Evolutionary conservation across 441 rosid species (phyloP).

Genomic region (Theobroma grandiflorum): DNA sequence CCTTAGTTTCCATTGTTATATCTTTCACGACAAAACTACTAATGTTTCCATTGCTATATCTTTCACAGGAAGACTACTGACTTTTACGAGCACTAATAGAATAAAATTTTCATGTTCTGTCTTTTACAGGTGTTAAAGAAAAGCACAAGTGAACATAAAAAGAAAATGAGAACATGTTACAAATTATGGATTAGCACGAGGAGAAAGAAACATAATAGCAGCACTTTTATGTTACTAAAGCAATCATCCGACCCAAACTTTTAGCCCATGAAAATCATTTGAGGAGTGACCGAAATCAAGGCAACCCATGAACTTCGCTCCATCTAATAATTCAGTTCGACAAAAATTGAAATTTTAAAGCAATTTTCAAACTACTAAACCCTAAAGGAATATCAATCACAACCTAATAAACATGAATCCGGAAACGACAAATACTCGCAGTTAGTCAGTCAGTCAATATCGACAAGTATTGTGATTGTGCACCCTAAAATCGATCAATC

Average conservation of each 20-base stretch:
- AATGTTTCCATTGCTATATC: neutral
- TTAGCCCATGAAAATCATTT: no score
- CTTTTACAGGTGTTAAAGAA: neutral
- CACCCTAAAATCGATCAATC: neutral
- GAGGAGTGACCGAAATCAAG: neutral
- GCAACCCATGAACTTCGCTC: neutral
- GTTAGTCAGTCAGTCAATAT: neutral
- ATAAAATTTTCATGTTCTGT: neutral
- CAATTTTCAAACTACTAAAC: neutral
- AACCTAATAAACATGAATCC: neutral
- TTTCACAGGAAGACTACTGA: neutral
- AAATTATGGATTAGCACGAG: neutral
- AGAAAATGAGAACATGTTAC: neutral
- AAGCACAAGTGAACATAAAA: neutral
- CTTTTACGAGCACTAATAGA: neutral
- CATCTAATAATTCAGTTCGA: neutral
- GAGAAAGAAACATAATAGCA: neutral
- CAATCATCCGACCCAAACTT: neutral
- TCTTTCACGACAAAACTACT: neutral
- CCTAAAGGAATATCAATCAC: neutral
- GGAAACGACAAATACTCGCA: neutral
- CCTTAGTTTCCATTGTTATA: neutral
- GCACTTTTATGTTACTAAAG: neutral
- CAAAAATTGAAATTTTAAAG: neutral
- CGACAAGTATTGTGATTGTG: neutral